Base-by-base conservation (phyloP, 2,329 filamentous ascomycete species). In the Colletotrichum zoysiae region DNA sequence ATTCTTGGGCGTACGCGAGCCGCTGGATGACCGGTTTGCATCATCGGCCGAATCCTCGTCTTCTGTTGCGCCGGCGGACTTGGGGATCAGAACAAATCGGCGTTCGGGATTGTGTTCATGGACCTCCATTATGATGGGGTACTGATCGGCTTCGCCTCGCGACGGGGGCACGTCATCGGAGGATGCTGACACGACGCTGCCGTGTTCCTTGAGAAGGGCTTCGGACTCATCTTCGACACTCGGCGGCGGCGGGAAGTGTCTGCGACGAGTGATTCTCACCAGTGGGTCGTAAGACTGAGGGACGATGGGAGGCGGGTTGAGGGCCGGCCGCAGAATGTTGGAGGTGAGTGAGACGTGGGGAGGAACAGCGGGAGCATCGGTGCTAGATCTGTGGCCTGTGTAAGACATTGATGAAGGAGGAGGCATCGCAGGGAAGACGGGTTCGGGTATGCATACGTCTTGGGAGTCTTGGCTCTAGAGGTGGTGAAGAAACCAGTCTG, bases 141-240 rank as follows among this genome's bases (percentile, higher is more conserved):
- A 82, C 77, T 95, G 93, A 64, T 95, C 91, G 70, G 91, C 81
- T 7, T 88, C 87, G 50, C 93, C 93, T 68, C 88, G 88, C 69
- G 87, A 86, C 61, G 86, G 84, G 38, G 88, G 86, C 70, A 91
- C 89, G 74, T 91, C 90, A 68, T 83, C 84, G 65, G 73, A 74
- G 14, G 71, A 48, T 23, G 74, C 76, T 55, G 75, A 79, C 62
- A 75, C 75, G 48, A 58, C 50, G 55, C 79, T 76, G 35, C 85
- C 84, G 76, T 88, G 81, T 78, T 95, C 92, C 78, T 86, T 89
- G 7, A 87, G 87, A 48, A 93, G 80, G 9, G 92, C 88, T 18
- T 84, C 85, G 20, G 78, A 82, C 79, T 94, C 92, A 78, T 95
- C 92, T 78, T 95, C 92, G 59, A 92, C 91, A 46, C 81, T 90